Evolutionary conservation across 148 eudicot species (phyloP), one percentile per base, ranked within the genome.

Genomic region (Dianthus caryophyllus): DNA sequence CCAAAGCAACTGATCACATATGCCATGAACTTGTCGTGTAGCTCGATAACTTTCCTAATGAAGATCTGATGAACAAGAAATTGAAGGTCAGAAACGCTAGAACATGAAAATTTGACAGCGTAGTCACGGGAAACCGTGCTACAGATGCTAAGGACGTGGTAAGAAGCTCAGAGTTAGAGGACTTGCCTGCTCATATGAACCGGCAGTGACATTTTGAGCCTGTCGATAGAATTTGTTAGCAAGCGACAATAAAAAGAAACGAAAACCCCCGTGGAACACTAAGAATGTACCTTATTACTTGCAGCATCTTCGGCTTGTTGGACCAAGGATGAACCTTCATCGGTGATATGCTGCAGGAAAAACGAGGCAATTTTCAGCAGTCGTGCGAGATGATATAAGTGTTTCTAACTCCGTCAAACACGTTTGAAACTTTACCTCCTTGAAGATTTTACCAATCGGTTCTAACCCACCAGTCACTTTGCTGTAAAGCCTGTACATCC

Each of bases 401-500:
- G 24, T 21, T 2, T 16, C 41, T 6, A 1, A 62, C 25, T 1
- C 27, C 15, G 33, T 20, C 21, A 54, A 36, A 70, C 29, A 47
- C 39, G 27, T 29, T 25, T 57, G 15, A 43, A 67, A 21, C 15
- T 8, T 74, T 70, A 81, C 98, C 96, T 86, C 84, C 78, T 88
- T 90, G 67, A 94, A 86, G 39, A 82, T 84, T 55, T 58, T 72
- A 56, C 90, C 84, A 52, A 94, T 84, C 47, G 98, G 97, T 15
- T 94, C 97, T 61, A 94, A 77, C 44, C 95, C 98, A 56, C 69
- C 65, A 41, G 87, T 78, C 54, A 93, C 86, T 77, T 89, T 87
- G 46, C 80, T 80, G 65, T 84, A 93, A 63, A 93, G 90, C 70
- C 96, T 83, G 73, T 80, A 93, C 98, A 93, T 87, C 78, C 98